These are phyloP conservation scores for Wickerhamiella allomyrinae DNA, from an alignment of 805 yeast species.

Conservation along the genomic window DNA sequence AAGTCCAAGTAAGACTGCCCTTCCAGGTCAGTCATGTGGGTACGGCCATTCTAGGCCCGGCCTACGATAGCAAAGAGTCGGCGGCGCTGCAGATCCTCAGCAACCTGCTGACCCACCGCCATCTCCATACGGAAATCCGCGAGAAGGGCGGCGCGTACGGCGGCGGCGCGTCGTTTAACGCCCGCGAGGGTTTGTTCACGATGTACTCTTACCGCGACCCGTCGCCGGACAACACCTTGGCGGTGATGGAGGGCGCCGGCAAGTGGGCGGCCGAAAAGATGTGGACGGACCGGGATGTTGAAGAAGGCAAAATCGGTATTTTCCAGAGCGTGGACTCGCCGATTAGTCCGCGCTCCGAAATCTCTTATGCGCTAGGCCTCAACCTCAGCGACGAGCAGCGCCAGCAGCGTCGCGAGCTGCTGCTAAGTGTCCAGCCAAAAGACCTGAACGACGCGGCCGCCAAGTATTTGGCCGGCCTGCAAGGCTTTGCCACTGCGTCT, in stretches of 20 bases:
- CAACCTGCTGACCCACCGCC: constrained; percentile 64
- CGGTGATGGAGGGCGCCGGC: constrained; percentile 42
- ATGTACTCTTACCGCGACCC: constrained; percentile 94
- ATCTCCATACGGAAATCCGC: constrained; percentile 76
- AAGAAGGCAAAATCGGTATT: constrained; percentile 79
- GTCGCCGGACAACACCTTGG: constrained; percentile 54
- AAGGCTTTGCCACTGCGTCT: constrained; percentile 2
- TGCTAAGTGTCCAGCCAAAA: constrained; percentile 47
- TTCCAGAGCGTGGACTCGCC: constrained; percentile 93
- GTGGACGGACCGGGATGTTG: constrained; percentile 54
- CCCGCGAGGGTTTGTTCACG: constrained; percentile 63
- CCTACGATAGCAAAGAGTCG: constrained; percentile 58
- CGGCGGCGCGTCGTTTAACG: constrained; percentile 79
- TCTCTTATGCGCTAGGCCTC: constrained; percentile 46
- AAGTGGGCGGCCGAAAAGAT: constrained; percentile 32
- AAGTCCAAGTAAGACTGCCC: constrained; percentile 54
- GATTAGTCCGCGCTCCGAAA: constrained; percentile 63
- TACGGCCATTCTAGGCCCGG: constrained; percentile 47
- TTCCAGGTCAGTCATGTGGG: constrained; percentile 82
- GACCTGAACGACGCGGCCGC: constrained; percentile 58
- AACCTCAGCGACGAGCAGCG: constrained; percentile 66
- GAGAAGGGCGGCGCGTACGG: constrained; percentile 98
- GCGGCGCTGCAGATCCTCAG: constrained; percentile 75
- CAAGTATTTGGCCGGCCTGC: constrained; percentile 37
- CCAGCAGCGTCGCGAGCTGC: constrained; percentile 61